A percentile compares a stretch with the other conserved stretches of the same genome.
Evolutionary conservation across 1,284 basidiomycete genomes (phyloP).

Genomic region (Marasmius oreades): DNA sequence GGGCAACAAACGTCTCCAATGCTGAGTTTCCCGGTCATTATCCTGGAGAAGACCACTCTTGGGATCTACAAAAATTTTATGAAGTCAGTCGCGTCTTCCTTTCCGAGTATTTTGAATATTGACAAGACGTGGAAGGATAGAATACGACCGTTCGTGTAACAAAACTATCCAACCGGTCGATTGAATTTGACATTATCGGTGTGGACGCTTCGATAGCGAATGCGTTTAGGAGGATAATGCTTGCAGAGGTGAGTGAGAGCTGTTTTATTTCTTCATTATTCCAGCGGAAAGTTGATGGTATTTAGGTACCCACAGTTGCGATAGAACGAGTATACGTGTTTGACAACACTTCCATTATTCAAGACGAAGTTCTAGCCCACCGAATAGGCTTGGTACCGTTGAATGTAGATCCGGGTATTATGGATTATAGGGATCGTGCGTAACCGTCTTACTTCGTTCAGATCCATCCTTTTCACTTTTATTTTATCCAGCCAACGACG

Average conservation of each 20-base stretch:
- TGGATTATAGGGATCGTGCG: constrained; percentile 46
- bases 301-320: constrained; percentile 86
- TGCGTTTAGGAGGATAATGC: constrained; percentile 87
- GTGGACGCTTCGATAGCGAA: constrained; percentile 97
- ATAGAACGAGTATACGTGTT: constrained; percentile 93
- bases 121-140: constrained; percentile 40
- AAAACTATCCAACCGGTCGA: constrained; percentile 73
- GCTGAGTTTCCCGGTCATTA: constrained; percentile 88
- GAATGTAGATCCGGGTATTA: constrained; percentile 75
- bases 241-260: constrained; percentile 75
- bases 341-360: constrained; percentile 95
- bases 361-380: constrained; percentile 92
- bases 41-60: constrained; percentile 80
- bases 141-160: constrained; percentile 73
- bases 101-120: constrained; percentile 6
- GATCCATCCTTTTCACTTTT: neutral
- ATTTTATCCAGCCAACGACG: constrained; percentile 25
- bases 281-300: neutral
- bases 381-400: constrained; percentile 90
- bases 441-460: constrained; percentile 1
- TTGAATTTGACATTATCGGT: constrained; percentile 95
- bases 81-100: constrained; percentile 47
- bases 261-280: neutral
- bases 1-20: constrained; percentile 78
- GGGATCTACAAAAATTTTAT: constrained; percentile 76